Evolutionary conservation across 352 stramenopile genomes (phyloP), one percentile per base, ranked within the genome.

Genomic region (Phytophthora fragariae): DNA sequence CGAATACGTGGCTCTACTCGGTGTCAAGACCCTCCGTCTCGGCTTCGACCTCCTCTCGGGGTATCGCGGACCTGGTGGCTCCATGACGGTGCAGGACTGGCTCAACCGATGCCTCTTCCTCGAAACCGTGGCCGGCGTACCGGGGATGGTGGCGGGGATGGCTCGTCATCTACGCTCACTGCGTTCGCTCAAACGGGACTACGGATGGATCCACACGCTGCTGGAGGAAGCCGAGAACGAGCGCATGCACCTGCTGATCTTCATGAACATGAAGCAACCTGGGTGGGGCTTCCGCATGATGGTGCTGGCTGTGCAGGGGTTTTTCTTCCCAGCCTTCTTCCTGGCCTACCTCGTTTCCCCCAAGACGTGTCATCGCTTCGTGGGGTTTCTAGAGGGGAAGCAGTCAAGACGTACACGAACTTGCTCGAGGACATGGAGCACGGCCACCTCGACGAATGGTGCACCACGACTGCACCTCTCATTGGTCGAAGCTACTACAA

Each of bases 191-290:
- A 70, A 82, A 27, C 79, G 87, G 11, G 93, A 97, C 78, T 90
- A 96, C 41, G 89, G 92, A 14, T 97, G 89, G 89, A 97, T 98
- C 74, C 80, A 94, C 76, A 93, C 92, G 11, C 67, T 98, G 10
- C 76, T 97, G 4, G 93, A 97, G 54, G 93, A 98, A 59, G 90
- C 91, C 15, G 94, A 98, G 75, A 98, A 98, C 76, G 93, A 98
- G 81, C 83, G 93, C 56, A 98, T 98, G 91, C 93, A 98, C 67
- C 68, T 98, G 33, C 79, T 98, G 8, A 97, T 96, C 68, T 97
- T 96, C 72, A 81, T 97, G 65, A 84, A 86, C 52, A 89, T 98
- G 78, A 97, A 97, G 72, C 80, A 97, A 68, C 89, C 91, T 0
- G 83, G 87, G 12, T 77, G 72, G 57, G 2, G 90, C 8, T 93